A percentile compares a stretch with the other conserved stretches of the same genome.
Conservation (phyloP, 2,329 filamentous ascomycete genomes). For the Alternaria rosae region DNA sequence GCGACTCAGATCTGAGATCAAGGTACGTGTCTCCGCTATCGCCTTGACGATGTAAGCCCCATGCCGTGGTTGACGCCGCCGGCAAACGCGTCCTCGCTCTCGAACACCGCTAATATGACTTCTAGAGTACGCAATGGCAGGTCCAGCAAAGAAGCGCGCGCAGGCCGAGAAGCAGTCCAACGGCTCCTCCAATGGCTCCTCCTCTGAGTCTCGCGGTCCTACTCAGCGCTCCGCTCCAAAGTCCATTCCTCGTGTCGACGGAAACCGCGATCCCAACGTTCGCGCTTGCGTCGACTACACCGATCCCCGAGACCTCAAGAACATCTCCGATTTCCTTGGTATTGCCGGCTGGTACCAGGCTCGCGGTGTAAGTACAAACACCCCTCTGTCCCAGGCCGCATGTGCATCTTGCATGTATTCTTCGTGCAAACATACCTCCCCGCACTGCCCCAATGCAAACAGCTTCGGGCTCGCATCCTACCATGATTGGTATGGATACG, state of each 20-base stretch:
- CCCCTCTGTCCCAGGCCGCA: slow-evolving; percentile 8
- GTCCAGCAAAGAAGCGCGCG: slow-evolving; percentile 45
- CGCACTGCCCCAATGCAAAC: slow-evolving; percentile 10
- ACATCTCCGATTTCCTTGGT: slow-evolving; percentile 47
- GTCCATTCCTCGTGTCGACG: slow-evolving; percentile 43
- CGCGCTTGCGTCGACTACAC: slow-evolving; percentile 32
- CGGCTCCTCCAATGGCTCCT: slow-evolving; percentile 36
- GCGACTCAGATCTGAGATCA: slow-evolving; percentile 14
- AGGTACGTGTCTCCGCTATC: slow-evolving; percentile 18
- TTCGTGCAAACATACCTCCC: slow-evolving; percentile 1
- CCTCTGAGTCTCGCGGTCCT: slow-evolving; percentile 32
- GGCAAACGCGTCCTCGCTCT: slow-evolving; percentile 3
- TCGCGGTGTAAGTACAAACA: slow-evolving; percentile 49
- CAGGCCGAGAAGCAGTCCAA: slow-evolving; percentile 37
- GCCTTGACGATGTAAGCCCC: neutral
- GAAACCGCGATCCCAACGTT: slow-evolving; percentile 42
- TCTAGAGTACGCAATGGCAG: slow-evolving; percentile 46
- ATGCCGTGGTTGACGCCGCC: neutral
- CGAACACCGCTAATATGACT: slow-evolving; percentile 25
- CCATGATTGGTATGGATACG: slow-evolving; percentile 1
- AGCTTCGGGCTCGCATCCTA: neutral
- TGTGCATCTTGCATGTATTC: slow-evolving; percentile 13
- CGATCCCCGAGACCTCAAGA: slow-evolving; percentile 40
- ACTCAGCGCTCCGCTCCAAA: slow-evolving; percentile 38
- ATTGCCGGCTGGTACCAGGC: slow-evolving; percentile 45